Base-by-base conservation (phyloP, 164 flowering plant genomes). In the Vitis labrusca region DNA sequence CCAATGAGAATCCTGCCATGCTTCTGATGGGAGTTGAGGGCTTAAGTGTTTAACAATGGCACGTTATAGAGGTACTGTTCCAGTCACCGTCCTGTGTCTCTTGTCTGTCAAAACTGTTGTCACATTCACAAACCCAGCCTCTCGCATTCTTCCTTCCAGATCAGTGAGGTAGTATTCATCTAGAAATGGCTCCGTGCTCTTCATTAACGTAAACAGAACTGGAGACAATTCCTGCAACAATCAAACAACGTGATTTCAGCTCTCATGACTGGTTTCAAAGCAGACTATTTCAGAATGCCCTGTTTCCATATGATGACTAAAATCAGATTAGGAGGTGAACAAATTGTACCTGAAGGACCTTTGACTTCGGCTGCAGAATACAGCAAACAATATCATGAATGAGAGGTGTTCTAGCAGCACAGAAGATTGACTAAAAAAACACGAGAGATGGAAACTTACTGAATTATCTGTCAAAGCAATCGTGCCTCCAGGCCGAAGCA, bases 141-240 rank as follows among this genome's bases (percentile, higher is more conserved):
- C 85, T 66, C 72, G 77, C 75, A 86, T 57, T 54, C 72, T 77
- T 68, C 60, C 80, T 74, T 90, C 92, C 32, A 90, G 78, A 81
- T 90, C 87, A 48, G 84, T 78, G 56, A 85, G 73, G 71, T 85
- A 86, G 80, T 90, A 90, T 59, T 90, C 94, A 56, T 90, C 92
- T 2, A 90, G 79, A 76, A 86, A 88, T 56, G 89, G 94, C 69
- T 89, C 92, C 0, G 92, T 90, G 82, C 92, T 90, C 86, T 86
- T 88, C 88, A 90, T 75, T 59, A 90, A 73, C 52, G 92, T 88
- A 69, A 90, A 86, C 55, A 90, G 74, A 10, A 85, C 91, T 1
- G 94, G 92, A 53, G 94, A 76, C 68, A 88, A 58, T 51, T 88
- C 85, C 90, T 87, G 63, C 57, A 80, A 63, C 37, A 63, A 63